Evolutionary conservation across 768 basidiomycete species (phyloP), one percentile per base, ranked within the genome.

Genomic region (Galerina marginata): DNA sequence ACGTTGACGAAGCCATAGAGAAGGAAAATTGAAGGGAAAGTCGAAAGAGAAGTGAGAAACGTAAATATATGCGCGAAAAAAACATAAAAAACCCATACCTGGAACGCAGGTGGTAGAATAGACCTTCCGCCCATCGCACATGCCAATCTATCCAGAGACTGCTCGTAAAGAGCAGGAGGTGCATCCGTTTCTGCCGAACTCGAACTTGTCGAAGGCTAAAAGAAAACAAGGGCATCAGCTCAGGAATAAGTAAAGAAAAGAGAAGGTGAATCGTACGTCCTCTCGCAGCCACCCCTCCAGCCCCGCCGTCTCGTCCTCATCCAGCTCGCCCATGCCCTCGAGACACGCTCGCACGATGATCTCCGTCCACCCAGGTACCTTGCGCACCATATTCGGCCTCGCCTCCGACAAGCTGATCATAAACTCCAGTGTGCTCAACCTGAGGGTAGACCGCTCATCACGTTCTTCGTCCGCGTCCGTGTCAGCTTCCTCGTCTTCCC

Each of bases 391-490:
- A 4, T 75, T 74, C 0, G 92, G 87, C 38, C 82, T 80, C 2
- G 91, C 84, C 72, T 96, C 93, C 29, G 83, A 86, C n/a, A 96
- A 73, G 11, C 84, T 86, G 55, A 95, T 80, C 85, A 96, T 89
- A 54, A 96, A 86, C 72, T 96, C 94, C 9, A 95, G 75, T 9
- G 92, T 90, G 0, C 87, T 85, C 54, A 87, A 84, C 9, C 92
- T 79, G 33, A 92, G 80, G 16, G 88, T 87, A 42, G 87, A 83
- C 55, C 85, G 82, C 58, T 90, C 88, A 50, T 94, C 90, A 15
- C 83, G 81, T 25, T 82, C 83, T 15, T 81, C 78, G 43, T 82
- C 80, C 2, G 76, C 69, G 3, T 74, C 74, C 1, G 69, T 69
- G 3, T 72, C 73, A 29, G 68, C 70, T 12, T 23, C 69, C 5